Conservation (phyloP, 768 basidiomycete species). For the Amanita phalloides region DNA sequence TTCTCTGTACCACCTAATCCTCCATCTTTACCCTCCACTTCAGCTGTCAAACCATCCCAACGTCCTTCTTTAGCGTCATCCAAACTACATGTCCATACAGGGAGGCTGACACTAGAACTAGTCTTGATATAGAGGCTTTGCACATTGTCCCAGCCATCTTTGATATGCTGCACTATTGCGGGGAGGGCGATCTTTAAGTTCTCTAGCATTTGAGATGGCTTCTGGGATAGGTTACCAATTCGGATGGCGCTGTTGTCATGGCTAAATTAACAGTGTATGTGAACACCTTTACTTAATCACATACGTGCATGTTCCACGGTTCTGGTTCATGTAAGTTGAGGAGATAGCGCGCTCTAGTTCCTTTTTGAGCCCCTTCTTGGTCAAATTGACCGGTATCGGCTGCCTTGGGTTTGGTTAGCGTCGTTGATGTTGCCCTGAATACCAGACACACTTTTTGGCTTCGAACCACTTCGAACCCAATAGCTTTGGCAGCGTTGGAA, state of each 20-base stretch:
- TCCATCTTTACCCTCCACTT: slow-evolving; percentile 16
- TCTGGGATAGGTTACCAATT: slow-evolving; percentile 65
- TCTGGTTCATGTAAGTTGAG: slow-evolving; percentile 94
- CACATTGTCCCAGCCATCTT: slow-evolving; percentile 84
- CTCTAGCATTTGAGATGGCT: slow-evolving; percentile 58
- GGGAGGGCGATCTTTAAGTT: slow-evolving; percentile 80
- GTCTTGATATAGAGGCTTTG: slow-evolving; percentile 89
- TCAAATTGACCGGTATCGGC: slow-evolving; percentile 89
- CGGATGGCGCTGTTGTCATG: slow-evolving; percentile 59
- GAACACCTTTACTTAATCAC: slow-evolving; percentile 19
- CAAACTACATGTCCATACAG: slow-evolving; percentile 82
- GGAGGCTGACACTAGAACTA: slow-evolving; percentile 71
- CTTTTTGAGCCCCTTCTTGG: slow-evolving; percentile 80
- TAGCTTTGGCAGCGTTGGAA: slow-evolving; percentile 78
- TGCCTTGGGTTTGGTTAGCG: slow-evolving; percentile 28
- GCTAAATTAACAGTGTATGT: background rate
- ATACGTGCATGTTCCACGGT: slow-evolving; percentile 86
- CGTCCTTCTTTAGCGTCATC: slow-evolving; percentile 45
- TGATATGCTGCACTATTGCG: slow-evolving; percentile 54
- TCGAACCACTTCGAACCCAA: slow-evolving; percentile 88
- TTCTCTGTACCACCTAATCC: slow-evolving; percentile 7
- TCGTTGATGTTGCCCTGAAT: background rate
- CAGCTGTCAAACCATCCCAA: slow-evolving; percentile 40
- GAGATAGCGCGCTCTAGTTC: slow-evolving; percentile 90
- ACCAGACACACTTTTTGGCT: slow-evolving; percentile 76